Evolutionary conservation across 106 monocot genomes (phyloP), one percentile per base, ranked within the genome.

Genomic region (Ottelia alismoides): DNA sequence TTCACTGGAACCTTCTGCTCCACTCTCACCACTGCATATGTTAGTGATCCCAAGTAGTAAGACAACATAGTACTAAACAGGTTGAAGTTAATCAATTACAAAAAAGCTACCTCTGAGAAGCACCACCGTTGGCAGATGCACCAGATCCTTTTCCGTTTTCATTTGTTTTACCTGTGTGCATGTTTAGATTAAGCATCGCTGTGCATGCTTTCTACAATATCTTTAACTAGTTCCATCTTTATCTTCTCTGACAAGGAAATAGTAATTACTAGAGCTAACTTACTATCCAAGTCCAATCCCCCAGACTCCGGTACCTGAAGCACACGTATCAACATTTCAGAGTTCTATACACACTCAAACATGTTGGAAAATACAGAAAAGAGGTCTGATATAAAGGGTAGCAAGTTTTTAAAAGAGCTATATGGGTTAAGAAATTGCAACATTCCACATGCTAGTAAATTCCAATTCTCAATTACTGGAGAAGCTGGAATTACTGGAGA

Each of bases 1-100:
- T 57, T 77, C 76, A 63, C 61, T 66, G 30, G 76, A 71, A 61
- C 48, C 71, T 55, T 71, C 71, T 56, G 52, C 67, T 62, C 66
- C 66, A 53, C 76, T 76, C 14, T 71, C 76, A 62, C 51, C 62
- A 50, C 71, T 70, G 74, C 28, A 46, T 30, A 11, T n/a, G n/a
- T n/a, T n/a, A n/a, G n/a, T n/a, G n/a, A n/a, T n/a, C n/a, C n/a
- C n/a, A n/a, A n/a, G n/a, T n/a, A n/a, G n/a, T n/a, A n/a, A n/a
- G n/a, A n/a, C 20, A 60, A 6, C 25, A 29, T 31, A 22, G 53
- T 53, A 35, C 20, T n/a, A 25, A 3, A 30, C 12, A 43, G 2
- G 35, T 45, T 52, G 46, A 46, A 59, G 1, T 0, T 20, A 7
- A 59, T 22, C 2, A 47, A 19, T 3, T 0, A n/a, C n/a, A 19